These are phyloP conservation scores for Fusarium sp. DNA, from an alignment of 2,329 filamentous ascomycete genomes.

Conservation along the genomic window DNA sequence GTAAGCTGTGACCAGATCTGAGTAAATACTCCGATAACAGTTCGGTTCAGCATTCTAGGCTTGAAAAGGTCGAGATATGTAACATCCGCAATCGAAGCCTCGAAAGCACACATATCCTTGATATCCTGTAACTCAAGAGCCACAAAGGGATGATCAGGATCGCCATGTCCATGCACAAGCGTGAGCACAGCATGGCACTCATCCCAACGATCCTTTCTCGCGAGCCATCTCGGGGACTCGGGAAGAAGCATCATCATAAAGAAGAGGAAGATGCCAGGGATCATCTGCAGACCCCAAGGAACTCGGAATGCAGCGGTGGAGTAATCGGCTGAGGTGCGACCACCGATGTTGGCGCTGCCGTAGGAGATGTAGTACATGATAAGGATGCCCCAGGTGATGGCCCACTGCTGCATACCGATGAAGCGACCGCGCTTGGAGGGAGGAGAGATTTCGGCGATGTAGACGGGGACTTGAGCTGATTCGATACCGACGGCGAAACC, in stretches of 20 bases:
- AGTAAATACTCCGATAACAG: conserved; percentile 62
- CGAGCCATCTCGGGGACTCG: conserved; percentile 72
- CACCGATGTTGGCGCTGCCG: conserved; percentile 69
- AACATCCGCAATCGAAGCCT: conserved; percentile 75
- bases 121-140: conserved; percentile 77
- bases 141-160: conserved; percentile 74
- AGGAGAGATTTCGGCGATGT: conserved; percentile 76
- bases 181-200: conserved; percentile 61
- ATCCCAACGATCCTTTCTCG: conserved; percentile 74
- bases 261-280: conserved; percentile 69
- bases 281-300: conserved; percentile 70
- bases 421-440: conserved; percentile 53
- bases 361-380: conserved; percentile 77
- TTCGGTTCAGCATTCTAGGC: conserved; percentile 71
- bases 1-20: conserved; percentile 69
- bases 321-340: conserved; percentile 58
- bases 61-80: conserved; percentile 78
- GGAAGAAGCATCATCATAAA: conserved; percentile 68
- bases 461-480: conserved; percentile 76
- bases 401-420: conserved; percentile 74
- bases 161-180: conserved; percentile 74
- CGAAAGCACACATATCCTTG: conserved; percentile 77
- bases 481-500: conserved; percentile 71
- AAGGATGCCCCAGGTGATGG: conserved; percentile 76
- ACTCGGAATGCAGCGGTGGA: conserved; percentile 68